Evolutionary conservation across 768 basidiomycete species (phyloP), one percentile per base, ranked within the genome.

Genomic region (Boletus subparvulus): DNA sequence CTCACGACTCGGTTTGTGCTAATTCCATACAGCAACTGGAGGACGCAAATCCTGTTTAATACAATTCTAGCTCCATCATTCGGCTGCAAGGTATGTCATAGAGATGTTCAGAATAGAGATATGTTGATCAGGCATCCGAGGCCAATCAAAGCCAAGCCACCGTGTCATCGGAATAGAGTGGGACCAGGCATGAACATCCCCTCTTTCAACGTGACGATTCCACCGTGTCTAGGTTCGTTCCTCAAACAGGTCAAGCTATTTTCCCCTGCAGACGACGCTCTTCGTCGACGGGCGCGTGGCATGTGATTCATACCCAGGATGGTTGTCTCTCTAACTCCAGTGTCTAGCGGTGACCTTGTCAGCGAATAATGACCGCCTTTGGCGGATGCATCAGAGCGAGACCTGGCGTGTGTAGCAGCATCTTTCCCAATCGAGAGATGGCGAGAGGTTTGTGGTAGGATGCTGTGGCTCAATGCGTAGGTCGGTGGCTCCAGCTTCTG

Each of bases 401-500:
- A 67, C 41, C 68, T 66, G 6, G 46, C 39, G 24, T 66, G 67
- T 8, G 54, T 39, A 13, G 56, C 32, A 54, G 37, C 30, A 14
- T 51, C 47, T 42, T 52, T 53, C 36, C 40, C 47, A 4, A 41
- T 40, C 45, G 44, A 55, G 39, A 58, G 49, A 43, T 47, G 36
- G 36, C 19, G 44, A 11, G 59, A 47, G 10, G 26, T 24, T 35
- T 30, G 66, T 24, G 58, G 42, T 33, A 36, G 12, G n/a, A 47
- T n/a, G 32, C 17, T 13, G 11, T 30, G 57, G 17, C 30, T 60
- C 49, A 57, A 35, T 7, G 55, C 49, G 54, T 66, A 49, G 21
- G 54, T 53, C 2, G 82, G 78, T 1, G 81, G 78, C 58, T 82
- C 78, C 58, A 86, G 57, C 66, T 82, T 86, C 64, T 83, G 83